phyloP scores from a whole-genome alignment of 148 eudicot species.

The Drosera capensis region DNA sequence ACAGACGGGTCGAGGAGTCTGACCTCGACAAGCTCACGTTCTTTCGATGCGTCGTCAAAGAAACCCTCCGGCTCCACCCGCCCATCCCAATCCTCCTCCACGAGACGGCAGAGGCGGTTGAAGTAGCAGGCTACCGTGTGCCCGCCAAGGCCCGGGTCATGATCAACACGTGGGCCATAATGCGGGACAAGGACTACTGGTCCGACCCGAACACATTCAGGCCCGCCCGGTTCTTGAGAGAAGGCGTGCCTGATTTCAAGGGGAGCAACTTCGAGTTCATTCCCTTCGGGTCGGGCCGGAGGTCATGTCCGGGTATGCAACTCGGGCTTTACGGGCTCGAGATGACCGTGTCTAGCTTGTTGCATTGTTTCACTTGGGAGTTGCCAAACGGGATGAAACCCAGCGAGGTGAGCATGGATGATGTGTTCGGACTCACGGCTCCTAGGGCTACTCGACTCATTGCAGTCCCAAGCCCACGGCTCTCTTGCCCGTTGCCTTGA shows the following conservation, averaged over 20 bases:
- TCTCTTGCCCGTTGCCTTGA: constrained; percentile 34
- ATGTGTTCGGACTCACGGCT: constrained; percentile 62
- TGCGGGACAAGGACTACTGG: constrained; percentile 46
- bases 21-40: constrained; percentile 51
- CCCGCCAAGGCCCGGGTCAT: constrained; percentile 41
- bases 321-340: constrained; percentile 57
- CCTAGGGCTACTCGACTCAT: constrained; percentile 47
- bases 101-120: constrained; percentile 38
- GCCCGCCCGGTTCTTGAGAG: constrained; percentile 37
- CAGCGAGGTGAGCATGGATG: constrained; percentile 33
- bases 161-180: constrained; percentile 45
- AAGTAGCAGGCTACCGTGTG: constrained; percentile 30
- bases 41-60: constrained; percentile 40
- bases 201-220: constrained; percentile 24
- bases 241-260: constrained; percentile 44
- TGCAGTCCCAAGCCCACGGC: constrained; percentile 43
- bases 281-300: constrained; percentile 68
- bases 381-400: constrained; percentile 67
- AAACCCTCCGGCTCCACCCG: constrained; percentile 62
- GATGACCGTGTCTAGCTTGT: constrained; percentile 47
- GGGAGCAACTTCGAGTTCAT: constrained; percentile 52
- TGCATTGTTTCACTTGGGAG: constrained; percentile 52
- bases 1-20: constrained; percentile 38
- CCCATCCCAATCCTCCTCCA: constrained; percentile 70
- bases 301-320: constrained; percentile 76